Evolutionary conservation across 129 eudicot species (phyloP), one percentile per base, ranked within the genome.

Genomic region (Chrysanthemum makinoi): DNA sequence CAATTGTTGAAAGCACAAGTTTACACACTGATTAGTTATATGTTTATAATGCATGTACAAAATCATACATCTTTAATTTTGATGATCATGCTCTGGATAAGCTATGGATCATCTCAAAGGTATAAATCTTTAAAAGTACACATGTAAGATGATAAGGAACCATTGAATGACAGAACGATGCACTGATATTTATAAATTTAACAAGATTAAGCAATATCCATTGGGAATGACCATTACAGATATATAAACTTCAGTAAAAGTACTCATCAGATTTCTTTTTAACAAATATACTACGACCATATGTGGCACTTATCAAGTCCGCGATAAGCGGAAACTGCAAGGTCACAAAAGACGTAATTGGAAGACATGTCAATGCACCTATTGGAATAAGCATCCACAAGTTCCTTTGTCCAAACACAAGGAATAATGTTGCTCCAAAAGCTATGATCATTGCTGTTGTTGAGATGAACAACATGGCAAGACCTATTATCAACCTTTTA

Each of bases 391-490:
- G 17, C 17, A 8, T 16, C 57, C 15, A 66, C n/a, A 16, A n/a
- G 26, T 66, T 49, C 57, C 35, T 10, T 12, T 49, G 50, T 20
- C 57, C 71, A 48, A 66, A 44, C 16, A 66, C 33, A 19, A 66
- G 57, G 26, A 35, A 20, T 19, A 66, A 44, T 13, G 72, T 66
- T 4, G 72, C 50, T 46, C 55, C 54, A 58, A 72, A 72, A 24
- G 69, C 67, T 48, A 60, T 72, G 24, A 72, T 60, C 76, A 72
- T 72, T 15, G 76, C 18, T 10, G 76, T 60, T 2, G 64, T 59
- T n/a, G 43, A 59, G 64, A 59, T 22, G 64, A 59, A 59, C 17
- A 22, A 59, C 5, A 46, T 48, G 46, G 51, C 61, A 1, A 72
- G 69, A 59, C 76, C 76, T 1, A 72, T 59, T 3, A 60, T 72